Percentiles rank a stretch among this genome's conserved stretches.
Evolutionary conservation across 306 rosid genomes (phyloP).

Genomic region (Medicago truncatula): MtrunA17r5.0-ANR NC_053044.1:17163501-17164000

Average conservation of each 20-base stretch:
- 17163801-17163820: slow-evolving; percentile 42
- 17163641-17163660: slow-evolving; percentile 67
- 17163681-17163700: slow-evolving; percentile 96
- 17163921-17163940: slow-evolving; percentile 91
- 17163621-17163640: slow-evolving; percentile 52
- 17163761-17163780: slow-evolving; percentile 51
- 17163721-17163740: slow-evolving; percentile 51
- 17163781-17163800: slow-evolving; percentile 41
- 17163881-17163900: slow-evolving; percentile 63
- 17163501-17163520: slow-evolving; percentile 52
- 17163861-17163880: slow-evolving; percentile 68
- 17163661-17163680: slow-evolving; percentile 80
- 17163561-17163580: slow-evolving; percentile 52
- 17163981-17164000: slow-evolving; percentile 80
- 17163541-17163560: slow-evolving; percentile 46
- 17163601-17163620: slow-evolving; percentile 52
- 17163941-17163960: slow-evolving; percentile 68
- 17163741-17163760: slow-evolving; percentile 45
- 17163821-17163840: slow-evolving; percentile 54
- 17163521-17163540: slow-evolving; percentile 47
- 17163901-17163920: slow-evolving; percentile 71
- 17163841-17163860: slow-evolving; percentile 67
- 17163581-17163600: slow-evolving; percentile 52
- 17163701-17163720: slow-evolving; percentile 56
- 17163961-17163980: slow-evolving; percentile 77